These are phyloP conservation scores for thale cress (Arabidopsis thaliana) DNA, from an alignment of 345 rosid species.

Conservation along the genomic window TAIR10.1 NC_003076.8:22800501-22801000, in stretches of 20 bases:
- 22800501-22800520: constrained; percentile 54
- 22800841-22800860: constrained; percentile 31
- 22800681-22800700: constrained; percentile 63
- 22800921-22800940: background rate
- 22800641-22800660: constrained; percentile 64
- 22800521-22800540: constrained; percentile 52
- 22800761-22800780: constrained; percentile 74
- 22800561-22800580: constrained; percentile 65
- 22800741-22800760: constrained; percentile 63
- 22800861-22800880: constrained; percentile 30
- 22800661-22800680: constrained; percentile 61
- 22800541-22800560: constrained; percentile 63
- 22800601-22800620: constrained; percentile 58
- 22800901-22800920: background rate
- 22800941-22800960: background rate
- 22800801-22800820: background rate
- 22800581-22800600: constrained; percentile 60
- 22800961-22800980: background rate
- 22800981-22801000: background rate
- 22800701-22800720: constrained; percentile 51
- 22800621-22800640: constrained; percentile 56
- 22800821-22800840: constrained; percentile 13
- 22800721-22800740: constrained; percentile 56
- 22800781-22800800: constrained; percentile 65
- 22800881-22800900: constrained; percentile 20